Evolutionary conservation across 176 grass and related monocot species (phyloP).

Genomic region (Echinochloa phyllopogon): DNA sequence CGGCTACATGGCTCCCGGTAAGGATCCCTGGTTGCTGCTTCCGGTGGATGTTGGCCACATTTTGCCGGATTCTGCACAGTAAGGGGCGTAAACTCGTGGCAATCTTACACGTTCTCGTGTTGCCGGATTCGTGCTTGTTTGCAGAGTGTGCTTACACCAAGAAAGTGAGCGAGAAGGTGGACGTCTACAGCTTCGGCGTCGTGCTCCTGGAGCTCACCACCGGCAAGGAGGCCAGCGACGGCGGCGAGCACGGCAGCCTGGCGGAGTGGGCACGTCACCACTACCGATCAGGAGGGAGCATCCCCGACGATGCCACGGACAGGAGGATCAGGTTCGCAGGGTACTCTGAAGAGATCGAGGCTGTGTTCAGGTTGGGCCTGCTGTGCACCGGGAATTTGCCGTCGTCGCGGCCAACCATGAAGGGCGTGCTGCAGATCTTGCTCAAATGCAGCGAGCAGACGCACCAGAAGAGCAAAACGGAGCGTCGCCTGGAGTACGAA

Average conservation of each 20-base stretch:
- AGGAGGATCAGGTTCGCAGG: constrained; percentile 44
- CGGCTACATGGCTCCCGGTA: constrained; percentile 96
- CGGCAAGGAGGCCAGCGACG: constrained; percentile 62
- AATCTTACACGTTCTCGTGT: not conserved
- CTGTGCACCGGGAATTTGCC: constrained; percentile 57
- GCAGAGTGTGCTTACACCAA: constrained; percentile 72
- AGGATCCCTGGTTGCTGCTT: not conserved
- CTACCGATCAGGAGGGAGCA: constrained; percentile 50
- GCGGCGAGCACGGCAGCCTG: constrained; percentile 58
- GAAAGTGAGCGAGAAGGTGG: constrained; percentile 75
- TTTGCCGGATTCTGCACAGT: constrained; percentile 16
- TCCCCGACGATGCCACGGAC: constrained; percentile 49
- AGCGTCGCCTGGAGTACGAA: constrained; percentile 41
- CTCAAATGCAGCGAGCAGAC: constrained; percentile 53
- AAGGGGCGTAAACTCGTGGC: not conserved
- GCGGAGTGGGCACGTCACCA: constrained; percentile 70
- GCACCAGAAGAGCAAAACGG: constrained; percentile 30
- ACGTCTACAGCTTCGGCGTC: constrained; percentile 95
- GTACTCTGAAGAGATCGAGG: constrained; percentile 53
- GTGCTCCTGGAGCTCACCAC: constrained; percentile 88
- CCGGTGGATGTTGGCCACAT: not conserved
- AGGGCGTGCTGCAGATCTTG: constrained; percentile 68
- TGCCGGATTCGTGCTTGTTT: not conserved
- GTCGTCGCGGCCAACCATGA: constrained; percentile 71
- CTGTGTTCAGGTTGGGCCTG: constrained; percentile 70